phyloP scores from a whole-genome alignment of 2,329 filamentous ascomycete genomes.

The Fusarium sp. region DNA sequence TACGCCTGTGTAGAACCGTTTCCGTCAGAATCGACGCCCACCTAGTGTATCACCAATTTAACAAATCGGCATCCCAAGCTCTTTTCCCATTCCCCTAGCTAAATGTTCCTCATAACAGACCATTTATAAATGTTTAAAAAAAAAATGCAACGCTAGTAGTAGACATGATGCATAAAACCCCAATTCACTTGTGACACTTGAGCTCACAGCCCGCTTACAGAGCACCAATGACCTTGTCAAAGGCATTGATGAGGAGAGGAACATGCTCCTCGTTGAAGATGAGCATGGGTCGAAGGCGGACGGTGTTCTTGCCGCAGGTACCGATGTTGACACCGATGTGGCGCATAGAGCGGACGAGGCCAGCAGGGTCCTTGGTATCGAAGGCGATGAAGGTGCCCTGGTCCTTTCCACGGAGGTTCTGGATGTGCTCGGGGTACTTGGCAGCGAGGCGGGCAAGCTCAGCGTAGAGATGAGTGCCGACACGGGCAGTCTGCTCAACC shows the following conservation, averaged over 20 bases:
- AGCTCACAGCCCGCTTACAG: constrained; percentile 35
- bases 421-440: constrained; percentile 73
- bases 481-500: constrained; percentile 70
- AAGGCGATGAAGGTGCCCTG: constrained; percentile 84
- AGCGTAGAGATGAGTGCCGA: constrained; percentile 73
- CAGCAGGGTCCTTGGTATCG: constrained; percentile 74
- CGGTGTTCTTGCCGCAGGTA: constrained; percentile 74
- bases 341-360: constrained; percentile 76
- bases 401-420: constrained; percentile 79
- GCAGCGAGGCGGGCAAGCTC: constrained; percentile 70
- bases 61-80: constrained; percentile 22
- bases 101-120: constrained; percentile 21
- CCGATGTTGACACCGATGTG: constrained; percentile 78
- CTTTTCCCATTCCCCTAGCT: constrained; percentile 13
- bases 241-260: constrained; percentile 41
- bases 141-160: constrained; percentile 42
- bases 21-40: constrained; percentile 35
- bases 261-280: constrained; percentile 79
- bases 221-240: constrained; percentile 45
- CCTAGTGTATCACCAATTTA: constrained; percentile 34
- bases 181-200: constrained; percentile 11
- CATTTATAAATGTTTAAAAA: constrained; percentile 17
- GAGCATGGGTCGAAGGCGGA: constrained; percentile 81
- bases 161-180: constrained; percentile 38
- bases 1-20: constrained; percentile 40